Conservation (phyloP, 2,329 filamentous ascomycete genomes). For the Ramichloridium luteum region DNA sequence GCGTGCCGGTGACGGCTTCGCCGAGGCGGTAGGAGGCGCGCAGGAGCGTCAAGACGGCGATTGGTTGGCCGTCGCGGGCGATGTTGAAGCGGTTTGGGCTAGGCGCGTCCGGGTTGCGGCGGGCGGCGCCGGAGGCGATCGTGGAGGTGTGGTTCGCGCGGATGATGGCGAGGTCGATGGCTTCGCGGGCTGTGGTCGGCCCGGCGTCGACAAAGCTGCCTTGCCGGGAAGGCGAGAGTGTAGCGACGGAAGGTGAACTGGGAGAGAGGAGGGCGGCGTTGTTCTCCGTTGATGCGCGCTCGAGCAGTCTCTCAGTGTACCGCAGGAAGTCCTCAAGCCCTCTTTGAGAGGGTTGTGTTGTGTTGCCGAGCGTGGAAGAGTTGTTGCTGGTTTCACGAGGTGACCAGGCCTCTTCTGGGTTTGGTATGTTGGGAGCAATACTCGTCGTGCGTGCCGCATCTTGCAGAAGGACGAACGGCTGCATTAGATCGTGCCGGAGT, state of each 20-base stretch:
- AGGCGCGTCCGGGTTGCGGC: conserved; percentile 29
- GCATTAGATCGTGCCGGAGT: conserved; percentile 86
- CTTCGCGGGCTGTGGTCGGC: conserved; percentile 59
- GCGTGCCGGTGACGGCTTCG: conserved; percentile 68
- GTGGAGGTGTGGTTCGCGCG: conserved; percentile 57
- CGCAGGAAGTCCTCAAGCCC: conserved; percentile 54
- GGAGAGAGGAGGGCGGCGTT: conserved; percentile 58
- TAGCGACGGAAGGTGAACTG: conserved; percentile 43
- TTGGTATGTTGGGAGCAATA: conserved; percentile 22
- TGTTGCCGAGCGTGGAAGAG: conserved; percentile 25
- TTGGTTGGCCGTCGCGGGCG: conserved; percentile 77
- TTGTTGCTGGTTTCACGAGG: no score
- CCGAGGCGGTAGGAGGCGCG: conserved; percentile 81
- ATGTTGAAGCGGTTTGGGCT: conserved; percentile 94
- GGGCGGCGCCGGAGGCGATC: conserved; percentile 25
- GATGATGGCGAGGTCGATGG: conserved; percentile 82
- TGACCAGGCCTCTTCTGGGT: no score
- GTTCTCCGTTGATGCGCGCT: conserved; percentile 40
- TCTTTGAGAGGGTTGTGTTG: conserved; percentile 21
- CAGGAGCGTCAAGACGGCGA: conserved; percentile 79
- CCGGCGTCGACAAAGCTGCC: conserved; percentile 25
- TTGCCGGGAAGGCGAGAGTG: conserved; percentile 47
- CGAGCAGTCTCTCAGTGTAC: conserved; percentile 66
- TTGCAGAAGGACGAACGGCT: conserved; percentile 76
- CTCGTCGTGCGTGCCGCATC: conserved; percentile 55